Conservation (phyloP, 2,329 filamentous ascomycete species). For the Basipetospora sp. region DNA sequence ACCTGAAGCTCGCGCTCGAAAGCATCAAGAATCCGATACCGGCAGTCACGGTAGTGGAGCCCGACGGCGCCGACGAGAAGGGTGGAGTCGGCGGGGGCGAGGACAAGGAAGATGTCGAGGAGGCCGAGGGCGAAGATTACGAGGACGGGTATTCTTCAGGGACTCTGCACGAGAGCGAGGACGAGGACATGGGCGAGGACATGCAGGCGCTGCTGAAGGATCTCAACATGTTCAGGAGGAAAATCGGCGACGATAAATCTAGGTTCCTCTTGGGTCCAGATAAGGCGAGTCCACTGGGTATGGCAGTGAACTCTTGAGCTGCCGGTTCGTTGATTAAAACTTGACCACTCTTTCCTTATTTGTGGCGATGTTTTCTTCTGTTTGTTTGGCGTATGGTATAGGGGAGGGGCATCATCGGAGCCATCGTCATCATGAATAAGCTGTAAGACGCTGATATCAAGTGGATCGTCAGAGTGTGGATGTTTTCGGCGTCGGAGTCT, state of each 20-base stretch:
- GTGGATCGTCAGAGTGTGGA: too few species aligned
- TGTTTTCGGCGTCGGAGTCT: too few species aligned
- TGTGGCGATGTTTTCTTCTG: background rate
- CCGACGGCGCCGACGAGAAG: conserved; percentile 10
- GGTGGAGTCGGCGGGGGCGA: conserved; percentile 13
- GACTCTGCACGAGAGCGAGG: conserved; percentile 24
- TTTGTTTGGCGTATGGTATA: background rate
- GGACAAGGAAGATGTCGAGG: conserved; percentile 23
- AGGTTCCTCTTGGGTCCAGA: conserved; percentile 34
- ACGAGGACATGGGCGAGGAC: conserved; percentile 61
- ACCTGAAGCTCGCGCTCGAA: conserved; percentile 72
- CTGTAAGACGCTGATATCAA: too few species aligned
- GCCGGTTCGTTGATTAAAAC: too few species aligned
- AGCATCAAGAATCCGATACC: conserved; percentile 88
- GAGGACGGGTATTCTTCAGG: conserved; percentile 39
- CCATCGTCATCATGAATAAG: too few species aligned
- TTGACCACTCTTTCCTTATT: background rate
- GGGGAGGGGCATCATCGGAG: too few species aligned
- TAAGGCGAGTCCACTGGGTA: too few species aligned
- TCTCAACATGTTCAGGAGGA: conserved; percentile 64
- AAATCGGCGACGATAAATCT: conserved; percentile 68
- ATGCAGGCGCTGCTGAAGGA: conserved; percentile 76
- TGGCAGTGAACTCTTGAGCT: too few species aligned
- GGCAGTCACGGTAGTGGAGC: conserved; percentile 26
- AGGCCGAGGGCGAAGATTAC: conserved; percentile 44